Percentiles rank a stretch among this genome's conserved stretches.
phyloP scores from a whole-genome alignment of 164 flowering plant species.

The Warburgia ugandensis region DNA sequence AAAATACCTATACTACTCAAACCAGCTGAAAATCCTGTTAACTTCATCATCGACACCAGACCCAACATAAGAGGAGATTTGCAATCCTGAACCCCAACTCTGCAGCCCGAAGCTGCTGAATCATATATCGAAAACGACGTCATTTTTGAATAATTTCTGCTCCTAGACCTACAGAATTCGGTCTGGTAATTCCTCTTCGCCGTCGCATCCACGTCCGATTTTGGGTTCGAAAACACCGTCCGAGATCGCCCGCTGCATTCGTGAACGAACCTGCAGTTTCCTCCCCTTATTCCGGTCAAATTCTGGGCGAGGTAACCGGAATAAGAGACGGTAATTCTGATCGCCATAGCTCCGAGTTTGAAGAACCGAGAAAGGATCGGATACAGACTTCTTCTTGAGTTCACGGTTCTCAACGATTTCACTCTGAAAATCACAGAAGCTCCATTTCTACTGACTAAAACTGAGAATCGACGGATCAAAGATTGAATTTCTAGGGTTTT shows the following conservation, averaged over 20 bases:
- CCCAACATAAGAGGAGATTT: background rate
- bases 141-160: background rate
- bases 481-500: background rate
- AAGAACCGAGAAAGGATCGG: slow-evolving; percentile 22
- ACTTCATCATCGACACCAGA: background rate
- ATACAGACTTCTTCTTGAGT: slow-evolving; percentile 21
- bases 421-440: background rate
- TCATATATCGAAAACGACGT: background rate
- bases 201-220: slow-evolving; percentile 24
- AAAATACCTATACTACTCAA: slow-evolving; percentile 11
- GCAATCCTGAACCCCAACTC: background rate
- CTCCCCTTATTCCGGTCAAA: slow-evolving; percentile 32
- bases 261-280: slow-evolving; percentile 32
- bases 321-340: slow-evolving; percentile 46
- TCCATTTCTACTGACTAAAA: background rate
- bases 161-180: slow-evolving; percentile 4
- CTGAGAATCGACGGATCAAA: background rate
- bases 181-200: slow-evolving; percentile 11
- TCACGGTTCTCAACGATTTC: background rate
- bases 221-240: slow-evolving; percentile 15
- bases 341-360: slow-evolving; percentile 41
- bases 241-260: slow-evolving; percentile 31
- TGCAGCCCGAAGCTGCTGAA: background rate
- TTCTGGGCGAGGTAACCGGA: slow-evolving; percentile 59
- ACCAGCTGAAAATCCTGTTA: background rate